Conservation (phyloP, 495 filamentous ascomycete species). For the Aspergillus nidulans region DNA sequence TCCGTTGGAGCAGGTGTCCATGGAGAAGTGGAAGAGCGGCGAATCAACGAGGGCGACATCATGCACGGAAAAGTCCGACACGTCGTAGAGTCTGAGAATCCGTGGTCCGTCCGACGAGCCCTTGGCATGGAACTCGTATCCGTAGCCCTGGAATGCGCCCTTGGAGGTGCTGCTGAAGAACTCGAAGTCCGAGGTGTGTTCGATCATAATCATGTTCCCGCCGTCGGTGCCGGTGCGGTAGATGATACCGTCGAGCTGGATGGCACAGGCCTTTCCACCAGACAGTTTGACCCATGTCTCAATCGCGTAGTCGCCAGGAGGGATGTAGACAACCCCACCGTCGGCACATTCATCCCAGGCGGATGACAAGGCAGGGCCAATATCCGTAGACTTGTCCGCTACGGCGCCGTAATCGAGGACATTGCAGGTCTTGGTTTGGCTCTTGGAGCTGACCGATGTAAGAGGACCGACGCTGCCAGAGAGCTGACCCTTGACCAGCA, state of each 20-base stretch:
- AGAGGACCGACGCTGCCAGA: slow-evolving; percentile 34
- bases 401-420: slow-evolving; percentile 48
- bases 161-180: slow-evolving; percentile 43
- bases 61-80: slow-evolving; percentile 46
- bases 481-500: slow-evolving; percentile 3
- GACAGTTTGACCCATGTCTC: slow-evolving; percentile 33
- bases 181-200: slow-evolving; percentile 47
- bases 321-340: slow-evolving; percentile 35
- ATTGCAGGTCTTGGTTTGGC: slow-evolving; percentile 37
- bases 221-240: slow-evolving; percentile 39
- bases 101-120: slow-evolving; percentile 25
- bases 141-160: slow-evolving; percentile 50
- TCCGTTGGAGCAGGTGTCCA: slow-evolving; percentile 45
- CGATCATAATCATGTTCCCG: slow-evolving; percentile 50
- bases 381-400: slow-evolving; percentile 44
- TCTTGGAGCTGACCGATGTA: slow-evolving; percentile 32
- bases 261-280: slow-evolving; percentile 36
- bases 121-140: slow-evolving; percentile 38
- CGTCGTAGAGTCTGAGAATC: slow-evolving; percentile 37
- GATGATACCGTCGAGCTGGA: slow-evolving; percentile 49
- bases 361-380: slow-evolving; percentile 39
- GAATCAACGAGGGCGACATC: slow-evolving; percentile 50
- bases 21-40: slow-evolving; percentile 44
- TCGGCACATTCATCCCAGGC: slow-evolving; percentile 45
- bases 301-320: slow-evolving; percentile 32